Evolutionary conservation across 78 protist species (phyloP).

Genomic region (Dictyostelium capitatum): DNA sequence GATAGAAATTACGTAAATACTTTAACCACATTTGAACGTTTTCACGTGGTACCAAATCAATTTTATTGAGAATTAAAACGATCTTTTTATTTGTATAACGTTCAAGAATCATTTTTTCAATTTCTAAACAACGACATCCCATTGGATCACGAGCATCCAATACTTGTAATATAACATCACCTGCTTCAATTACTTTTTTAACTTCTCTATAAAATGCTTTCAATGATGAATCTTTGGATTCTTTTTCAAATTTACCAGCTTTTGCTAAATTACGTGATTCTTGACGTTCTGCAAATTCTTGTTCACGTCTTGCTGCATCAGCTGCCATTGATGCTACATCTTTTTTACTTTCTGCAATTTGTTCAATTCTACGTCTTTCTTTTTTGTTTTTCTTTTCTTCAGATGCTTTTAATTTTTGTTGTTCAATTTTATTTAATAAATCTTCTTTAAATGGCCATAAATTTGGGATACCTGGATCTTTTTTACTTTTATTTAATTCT

Average conservation of each 20-base stretch:
- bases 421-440: constrained; percentile 81
- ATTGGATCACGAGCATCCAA: constrained; percentile 99
- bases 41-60: constrained; percentile 95
- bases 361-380: constrained; percentile 37
- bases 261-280: constrained; percentile 6
- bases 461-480: constrained; percentile 97
- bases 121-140: constrained; percentile 95
- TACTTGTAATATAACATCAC: constrained; percentile 97
- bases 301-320: constrained; percentile 56
- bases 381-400: constrained; percentile 70
- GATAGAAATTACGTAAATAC: constrained; percentile 84
- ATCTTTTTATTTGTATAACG: constrained; percentile 85
- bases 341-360: constrained; percentile 1
- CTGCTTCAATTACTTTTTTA: constrained; percentile 89
- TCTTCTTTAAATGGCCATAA: constrained; percentile 93
- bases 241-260: constrained; percentile 11
- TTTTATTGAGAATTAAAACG: constrained; percentile 96
- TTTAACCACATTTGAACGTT: constrained; percentile 87
- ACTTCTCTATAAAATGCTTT: constrained; percentile 93
- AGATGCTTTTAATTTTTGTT: constrained; percentile 28
- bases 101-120: constrained; percentile 90
- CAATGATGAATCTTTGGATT: constrained; percentile 84
- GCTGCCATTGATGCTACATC: constrained; percentile 55
- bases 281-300: constrained; percentile 61
- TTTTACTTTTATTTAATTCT: constrained; percentile 51